Percentiles rank a stretch among this genome's conserved stretches.
Conservation (phyloP, 805 yeast genomes). For the Candida wancherniae region DNA sequence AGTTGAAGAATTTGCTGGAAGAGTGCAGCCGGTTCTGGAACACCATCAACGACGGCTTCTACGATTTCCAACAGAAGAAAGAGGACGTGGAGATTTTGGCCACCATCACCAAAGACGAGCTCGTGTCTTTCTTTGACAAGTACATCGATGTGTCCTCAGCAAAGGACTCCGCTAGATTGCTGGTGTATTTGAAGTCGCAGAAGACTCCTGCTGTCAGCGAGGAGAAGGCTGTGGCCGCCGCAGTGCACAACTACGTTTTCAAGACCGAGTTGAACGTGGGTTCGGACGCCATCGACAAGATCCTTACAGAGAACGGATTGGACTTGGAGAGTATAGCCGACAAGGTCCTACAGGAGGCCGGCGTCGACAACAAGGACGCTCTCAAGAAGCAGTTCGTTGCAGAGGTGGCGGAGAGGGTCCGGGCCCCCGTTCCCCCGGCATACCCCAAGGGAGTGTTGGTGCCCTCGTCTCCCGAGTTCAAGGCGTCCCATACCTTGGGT, state of each 20-base stretch:
- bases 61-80: conserved; percentile 61
- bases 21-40: conserved; percentile 66
- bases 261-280: conserved; percentile 19
- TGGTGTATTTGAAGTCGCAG: conserved; percentile 52
- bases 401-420: conserved; percentile 16
- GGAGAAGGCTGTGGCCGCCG: conserved; percentile 20
- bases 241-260: conserved; percentile 25
- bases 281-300: conserved; percentile 22
- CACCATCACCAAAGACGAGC: conserved; percentile 50
- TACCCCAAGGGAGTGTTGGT: conserved; percentile 50
- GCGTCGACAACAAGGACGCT: conserved; percentile 1
- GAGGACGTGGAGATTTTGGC: conserved; percentile 55
- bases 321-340: conserved; percentile 18
- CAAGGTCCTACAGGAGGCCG: conserved; percentile 4
- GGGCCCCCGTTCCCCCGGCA: conserved; percentile 28
- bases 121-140: conserved; percentile 49
- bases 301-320: conserved; percentile 6
- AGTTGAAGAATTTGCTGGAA: conserved; percentile 71
- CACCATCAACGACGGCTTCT: conserved; percentile 69
- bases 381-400: conserved; percentile 9
- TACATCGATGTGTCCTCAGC: conserved; percentile 28
- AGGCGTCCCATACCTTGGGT: conserved; percentile 48
- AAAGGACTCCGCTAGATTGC: conserved; percentile 17
- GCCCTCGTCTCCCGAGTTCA: conserved; percentile 49
- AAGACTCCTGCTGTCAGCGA: conserved; percentile 16